Conservation (phyloP, 768 basidiomycete genomes). For the Mycena galericulata region DNA sequence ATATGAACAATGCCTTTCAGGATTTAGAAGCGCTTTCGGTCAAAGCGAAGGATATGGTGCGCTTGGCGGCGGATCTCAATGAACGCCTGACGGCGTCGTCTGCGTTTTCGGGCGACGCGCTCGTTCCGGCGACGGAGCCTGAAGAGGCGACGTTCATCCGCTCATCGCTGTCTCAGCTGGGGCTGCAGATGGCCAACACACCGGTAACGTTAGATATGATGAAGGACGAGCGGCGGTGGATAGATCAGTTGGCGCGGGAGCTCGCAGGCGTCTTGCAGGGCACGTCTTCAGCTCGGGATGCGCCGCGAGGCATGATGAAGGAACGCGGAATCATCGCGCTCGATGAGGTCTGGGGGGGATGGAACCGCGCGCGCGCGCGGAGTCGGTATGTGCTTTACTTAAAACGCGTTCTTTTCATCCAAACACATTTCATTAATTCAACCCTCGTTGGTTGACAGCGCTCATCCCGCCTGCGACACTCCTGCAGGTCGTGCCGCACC, state of each 20-base stretch:
- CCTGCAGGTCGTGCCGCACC: conserved; percentile 76
- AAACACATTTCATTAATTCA: too few relatives aligned
- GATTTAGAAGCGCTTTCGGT: conserved; percentile 93
- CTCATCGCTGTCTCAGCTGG: conserved; percentile 90
- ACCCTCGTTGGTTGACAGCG: conserved; percentile 56
- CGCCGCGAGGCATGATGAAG: conserved; percentile 79
- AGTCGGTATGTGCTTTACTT: conserved; percentile 48
- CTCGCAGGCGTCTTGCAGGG: conserved; percentile 78
- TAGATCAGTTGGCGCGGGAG: conserved; percentile 85
- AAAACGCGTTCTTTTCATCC: background rate
- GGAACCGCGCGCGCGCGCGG: conserved; percentile 96
- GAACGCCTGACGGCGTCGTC: conserved; percentile 67
- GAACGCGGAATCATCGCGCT: conserved; percentile 84
- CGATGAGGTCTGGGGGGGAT: conserved; percentile 95
- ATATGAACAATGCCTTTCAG: conserved; percentile 81
- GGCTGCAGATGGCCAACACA: conserved; percentile 79
- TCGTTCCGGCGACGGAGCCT: conserved; percentile 65
- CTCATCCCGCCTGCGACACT: conserved; percentile 92
- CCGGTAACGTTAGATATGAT: conserved; percentile 93
- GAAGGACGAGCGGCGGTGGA: conserved; percentile 83
- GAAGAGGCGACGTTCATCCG: conserved; percentile 91
- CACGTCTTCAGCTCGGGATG: conserved; percentile 38
- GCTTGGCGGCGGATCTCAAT: conserved; percentile 88
- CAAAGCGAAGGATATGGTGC: conserved; percentile 94
- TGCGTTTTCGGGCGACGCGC: conserved; percentile 32